Conservation (phyloP, 768 basidiomycete species). For the Butyriboletus loyo region DNA sequence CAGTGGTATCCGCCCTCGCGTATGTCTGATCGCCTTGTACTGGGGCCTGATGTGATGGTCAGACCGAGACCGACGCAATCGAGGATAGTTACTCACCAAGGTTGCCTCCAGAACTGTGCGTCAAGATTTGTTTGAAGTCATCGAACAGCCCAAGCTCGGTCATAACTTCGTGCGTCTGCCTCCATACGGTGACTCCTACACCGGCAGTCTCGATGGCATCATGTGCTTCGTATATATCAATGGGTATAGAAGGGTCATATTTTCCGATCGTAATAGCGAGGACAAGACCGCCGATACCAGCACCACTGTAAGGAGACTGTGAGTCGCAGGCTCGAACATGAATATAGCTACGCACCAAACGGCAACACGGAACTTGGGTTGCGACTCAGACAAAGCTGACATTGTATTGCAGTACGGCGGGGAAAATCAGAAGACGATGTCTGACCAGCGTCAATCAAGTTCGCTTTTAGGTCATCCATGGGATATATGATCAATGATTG, state of each 20-base stretch:
- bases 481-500: too few species aligned
- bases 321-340: background rate
- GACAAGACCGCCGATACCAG: constrained; percentile 44
- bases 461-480: background rate
- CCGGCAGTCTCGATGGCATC: constrained; percentile 38
- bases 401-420: background rate
- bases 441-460: background rate
- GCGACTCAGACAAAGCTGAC: background rate
- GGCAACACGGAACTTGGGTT: constrained; percentile 17
- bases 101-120: background rate
- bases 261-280: constrained; percentile 33
- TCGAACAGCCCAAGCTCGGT: constrained; percentile 41
- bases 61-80: background rate
- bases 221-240: constrained; percentile 48
- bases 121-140: constrained; percentile 19
- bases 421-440: background rate
- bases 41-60: background rate
- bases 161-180: constrained; percentile 44
- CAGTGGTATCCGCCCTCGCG: constrained; percentile 31
- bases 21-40: constrained; percentile 28
- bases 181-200: constrained; percentile 46
- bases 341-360: constrained; percentile 13
- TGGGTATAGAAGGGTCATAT: constrained; percentile 24
- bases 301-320: constrained; percentile 28
- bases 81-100: background rate